Evolutionary conservation across 345 rosid species (phyloP), one percentile per base, ranked within the genome.

Genomic region (Citrus unshiu): DNA sequence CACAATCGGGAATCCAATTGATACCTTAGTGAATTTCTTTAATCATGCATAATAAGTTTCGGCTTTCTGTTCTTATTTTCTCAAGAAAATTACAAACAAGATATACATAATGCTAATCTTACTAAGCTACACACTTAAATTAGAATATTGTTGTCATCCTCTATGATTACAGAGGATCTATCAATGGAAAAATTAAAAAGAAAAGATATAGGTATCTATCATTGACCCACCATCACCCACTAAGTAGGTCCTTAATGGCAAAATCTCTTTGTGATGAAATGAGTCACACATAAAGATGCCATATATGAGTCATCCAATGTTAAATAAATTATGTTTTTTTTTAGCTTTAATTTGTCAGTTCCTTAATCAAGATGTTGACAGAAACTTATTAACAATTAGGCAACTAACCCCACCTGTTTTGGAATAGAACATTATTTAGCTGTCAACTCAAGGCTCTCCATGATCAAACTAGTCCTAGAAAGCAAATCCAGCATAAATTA

Each of bases 341-440:
- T 46, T 46, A 34, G 57, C 63, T 77, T 35, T 46, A 12, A 12
- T 46, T 63, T 70, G 70, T 35, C 64, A 57, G 66, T 79, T 82
- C 27, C 82, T 66, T 37, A 51, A 61, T 80, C 78, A 60, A 68
- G 83, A 78, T 81, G 80, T 37, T 68, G 86, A 70, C 84, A 62
- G 13, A 51, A 78, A 81, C 58, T 76, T 63, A 77, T 83, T 82
- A 72, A 82, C 60, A 61, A 72, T 68, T 30, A 65, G 69, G 82
- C 76, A 76, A 81, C 86, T 70, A 80, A 79, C 83, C 79, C 87
- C 87, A 89, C 87, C 87, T 77, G 81, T 89, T 78, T 85, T 39
- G 87, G 84, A 86, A 73, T 49, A 87, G 84, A 87, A 71, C 76
- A 85, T 74, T 49, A 77, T 61, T 78, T 27, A 22, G 72, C 35